Percentiles rank a stretch among this genome's conserved stretches.
Evolutionary conservation across 2,329 filamentous ascomycete genomes (phyloP).

Genomic region (Aaosphaeria pasadenensis): DNA sequence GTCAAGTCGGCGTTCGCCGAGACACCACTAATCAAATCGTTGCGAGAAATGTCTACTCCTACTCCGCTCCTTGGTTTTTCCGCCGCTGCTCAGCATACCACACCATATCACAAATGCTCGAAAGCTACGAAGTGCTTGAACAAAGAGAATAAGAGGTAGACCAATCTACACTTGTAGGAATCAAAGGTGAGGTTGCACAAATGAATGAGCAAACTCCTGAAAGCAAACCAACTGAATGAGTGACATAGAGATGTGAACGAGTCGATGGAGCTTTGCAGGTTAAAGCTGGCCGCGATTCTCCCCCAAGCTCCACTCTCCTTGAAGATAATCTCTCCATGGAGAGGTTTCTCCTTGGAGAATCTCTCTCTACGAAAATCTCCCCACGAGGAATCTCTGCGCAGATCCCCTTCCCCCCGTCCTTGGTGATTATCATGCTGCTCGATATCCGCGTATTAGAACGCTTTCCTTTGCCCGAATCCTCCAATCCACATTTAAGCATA

Average conservation of each 20-base stretch:
- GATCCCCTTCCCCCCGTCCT: not conserved
- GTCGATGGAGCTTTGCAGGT: not conserved
- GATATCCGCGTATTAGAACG: not conserved
- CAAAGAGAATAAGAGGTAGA: not conserved
- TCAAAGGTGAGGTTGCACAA: not conserved
- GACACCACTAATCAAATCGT: not conserved
- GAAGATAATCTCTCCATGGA: conserved; percentile 1
- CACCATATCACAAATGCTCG: not conserved
- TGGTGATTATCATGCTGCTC: not conserved
- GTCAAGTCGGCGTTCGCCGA: not conserved
- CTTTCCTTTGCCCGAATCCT: not conserved
- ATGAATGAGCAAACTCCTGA: not conserved
- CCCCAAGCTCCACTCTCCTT: not conserved
- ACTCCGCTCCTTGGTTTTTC: not conserved
- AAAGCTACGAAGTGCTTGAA: not conserved
- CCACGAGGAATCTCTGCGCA: not conserved
- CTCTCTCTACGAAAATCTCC: not conserved
- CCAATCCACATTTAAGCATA: not conserved
- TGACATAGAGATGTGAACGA: not conserved
- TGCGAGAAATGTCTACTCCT: not conserved
- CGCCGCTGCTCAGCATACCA: not conserved
- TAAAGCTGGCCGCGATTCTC: not conserved
- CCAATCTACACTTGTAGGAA: not conserved
- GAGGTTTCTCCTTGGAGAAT: conserved; percentile 1
- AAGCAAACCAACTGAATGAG: not conserved